These are phyloP conservation scores for Cymbopogon citratus DNA, from an alignment of 176 grass and related monocot genomes.

Conservation along the genomic window DNA sequence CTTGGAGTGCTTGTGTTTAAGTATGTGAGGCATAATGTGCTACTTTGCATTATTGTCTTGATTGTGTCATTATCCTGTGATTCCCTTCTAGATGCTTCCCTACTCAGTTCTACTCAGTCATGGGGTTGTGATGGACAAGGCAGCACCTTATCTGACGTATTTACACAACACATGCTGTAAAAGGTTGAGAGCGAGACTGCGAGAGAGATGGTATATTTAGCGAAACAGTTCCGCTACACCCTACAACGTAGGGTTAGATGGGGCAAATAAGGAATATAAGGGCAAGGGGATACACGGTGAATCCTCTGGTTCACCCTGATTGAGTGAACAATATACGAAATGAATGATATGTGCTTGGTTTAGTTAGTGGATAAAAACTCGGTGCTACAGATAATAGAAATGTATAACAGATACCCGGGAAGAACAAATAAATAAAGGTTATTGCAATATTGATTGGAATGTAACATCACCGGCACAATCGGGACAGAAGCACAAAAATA, in stretches of 20 bases:
- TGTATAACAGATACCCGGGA: background rate
- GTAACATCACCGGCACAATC: background rate
- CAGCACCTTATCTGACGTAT: background rate
- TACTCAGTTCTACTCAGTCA: background rate
- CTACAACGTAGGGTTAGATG: background rate
- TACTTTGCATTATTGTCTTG: background rate
- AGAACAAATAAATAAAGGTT: background rate
- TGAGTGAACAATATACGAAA: background rate
- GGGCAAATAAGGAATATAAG: background rate
- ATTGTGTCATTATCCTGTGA: background rate
- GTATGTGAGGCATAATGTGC: background rate
- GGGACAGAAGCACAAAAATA: background rate
- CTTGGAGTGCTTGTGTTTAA: background rate
- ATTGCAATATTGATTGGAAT: background rate
- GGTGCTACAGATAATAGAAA: background rate
- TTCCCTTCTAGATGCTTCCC: background rate
- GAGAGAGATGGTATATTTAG: background rate
- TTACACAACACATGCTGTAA: background rate
- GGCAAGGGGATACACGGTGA: background rate
- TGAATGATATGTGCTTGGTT: background rate
- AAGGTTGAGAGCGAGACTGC: background rate
- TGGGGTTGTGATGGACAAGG: background rate
- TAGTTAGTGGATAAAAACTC: background rate
- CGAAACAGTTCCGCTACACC: background rate
- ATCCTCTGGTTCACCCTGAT: background rate